Evolutionary conservation across 163 green algal genomes (phyloP).

Genomic region (Scenedesmus sp.): DNA sequence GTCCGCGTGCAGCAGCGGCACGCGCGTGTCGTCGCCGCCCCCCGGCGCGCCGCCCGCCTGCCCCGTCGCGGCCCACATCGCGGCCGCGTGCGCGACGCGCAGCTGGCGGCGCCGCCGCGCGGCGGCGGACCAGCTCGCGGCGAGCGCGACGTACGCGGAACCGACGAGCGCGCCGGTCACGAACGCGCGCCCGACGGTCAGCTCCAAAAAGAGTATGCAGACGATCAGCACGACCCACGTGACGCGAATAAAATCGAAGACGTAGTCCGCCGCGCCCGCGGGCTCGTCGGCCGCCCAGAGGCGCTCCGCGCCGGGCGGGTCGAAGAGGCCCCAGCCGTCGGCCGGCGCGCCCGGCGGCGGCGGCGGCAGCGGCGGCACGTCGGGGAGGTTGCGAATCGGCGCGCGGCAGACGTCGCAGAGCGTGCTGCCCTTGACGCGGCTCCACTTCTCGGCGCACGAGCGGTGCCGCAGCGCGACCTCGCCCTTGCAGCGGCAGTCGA

Average conservation of each 20-base stretch:
- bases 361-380: constrained; percentile 57
- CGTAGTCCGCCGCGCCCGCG: constrained; percentile 68
- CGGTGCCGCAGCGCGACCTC: constrained; percentile 86
- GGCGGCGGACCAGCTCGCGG: not conserved
- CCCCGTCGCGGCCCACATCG: not conserved
- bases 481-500: constrained; percentile 83
- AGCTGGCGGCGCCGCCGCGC: not conserved
- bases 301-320: not conserved
- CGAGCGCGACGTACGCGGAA: constrained; percentile 23
- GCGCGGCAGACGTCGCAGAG: constrained; percentile 87
- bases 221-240: constrained; percentile 86
- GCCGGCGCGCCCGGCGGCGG: constrained; percentile 34
- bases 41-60: not conserved
- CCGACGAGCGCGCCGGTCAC: constrained; percentile 36
- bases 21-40: too few relatives aligned
- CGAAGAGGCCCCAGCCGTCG: not conserved
- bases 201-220: constrained; percentile 81
- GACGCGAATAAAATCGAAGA: constrained; percentile 88
- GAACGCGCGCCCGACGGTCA: constrained; percentile 59
- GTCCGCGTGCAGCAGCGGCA: too few relatives aligned
- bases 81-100: constrained; percentile 4
- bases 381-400: constrained; percentile 77
- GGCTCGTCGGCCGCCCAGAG: constrained; percentile 50
- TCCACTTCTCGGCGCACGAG: constrained; percentile 86
- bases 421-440: constrained; percentile 76